Percentiles rank a stretch among this genome's conserved stretches.
These are phyloP conservation scores for Mycosphaerella arachidis DNA, from an alignment of 2,329 filamentous ascomycete species.

Conservation along the genomic window DNA sequence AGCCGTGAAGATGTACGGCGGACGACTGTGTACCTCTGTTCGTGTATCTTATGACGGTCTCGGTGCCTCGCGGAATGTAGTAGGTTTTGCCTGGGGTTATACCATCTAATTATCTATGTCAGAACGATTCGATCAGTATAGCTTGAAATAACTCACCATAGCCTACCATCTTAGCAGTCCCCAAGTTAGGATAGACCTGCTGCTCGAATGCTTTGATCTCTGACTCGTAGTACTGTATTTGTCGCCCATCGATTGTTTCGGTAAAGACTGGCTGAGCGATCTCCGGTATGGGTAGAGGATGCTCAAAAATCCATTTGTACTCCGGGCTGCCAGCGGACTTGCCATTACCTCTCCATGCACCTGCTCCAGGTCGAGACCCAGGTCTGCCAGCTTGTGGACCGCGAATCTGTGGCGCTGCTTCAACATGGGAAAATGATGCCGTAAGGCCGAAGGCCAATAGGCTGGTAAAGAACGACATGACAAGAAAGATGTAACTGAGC, in stretches of 20 bases:
- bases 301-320: constrained; percentile 22
- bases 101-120: constrained; percentile 36
- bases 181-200: constrained; percentile 43
- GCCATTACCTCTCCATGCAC: constrained; percentile 15
- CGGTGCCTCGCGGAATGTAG: constrained; percentile 45
- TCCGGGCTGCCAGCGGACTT: constrained; percentile 19
- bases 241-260: constrained; percentile 32
- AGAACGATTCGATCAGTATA: not conserved
- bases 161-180: constrained; percentile 40
- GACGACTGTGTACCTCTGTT: constrained; percentile 46
- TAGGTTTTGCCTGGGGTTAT: constrained; percentile 53
- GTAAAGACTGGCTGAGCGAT: constrained; percentile 30
- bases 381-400: not conserved
- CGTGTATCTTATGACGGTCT: constrained; percentile 52
- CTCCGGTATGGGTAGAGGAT: constrained; percentile 20
- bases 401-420: constrained; percentile 7
- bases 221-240: constrained; percentile 47
- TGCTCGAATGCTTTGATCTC: constrained; percentile 39
- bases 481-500: not conserved
- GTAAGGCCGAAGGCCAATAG: constrained; percentile 8
- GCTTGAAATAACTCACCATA: constrained; percentile 36
- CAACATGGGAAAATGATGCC: constrained; percentile 8
- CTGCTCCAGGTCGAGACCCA: not conserved
- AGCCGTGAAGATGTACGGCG: constrained; percentile 54
- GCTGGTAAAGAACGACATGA: constrained; percentile 3